Conservation (phyloP, 768 basidiomycete genomes). For the Suillus bovinus region DNA sequence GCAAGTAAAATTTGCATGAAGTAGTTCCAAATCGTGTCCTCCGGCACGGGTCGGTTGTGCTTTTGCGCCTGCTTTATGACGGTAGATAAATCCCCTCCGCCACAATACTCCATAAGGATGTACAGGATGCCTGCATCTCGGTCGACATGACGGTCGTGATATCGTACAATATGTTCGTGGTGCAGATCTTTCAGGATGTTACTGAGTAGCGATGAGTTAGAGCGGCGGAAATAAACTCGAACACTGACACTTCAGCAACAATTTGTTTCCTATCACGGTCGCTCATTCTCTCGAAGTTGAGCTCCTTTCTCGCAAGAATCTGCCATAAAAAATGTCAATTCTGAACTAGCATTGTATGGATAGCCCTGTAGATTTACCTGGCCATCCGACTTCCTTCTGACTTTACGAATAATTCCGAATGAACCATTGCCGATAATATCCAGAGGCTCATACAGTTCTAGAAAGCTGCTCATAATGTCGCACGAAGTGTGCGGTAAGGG, state of each 20-base stretch:
- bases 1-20: slow-evolving; percentile 93
- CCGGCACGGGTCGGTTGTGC: slow-evolving; percentile 72
- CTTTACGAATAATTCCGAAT: slow-evolving; percentile 97
- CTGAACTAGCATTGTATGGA: not conserved
- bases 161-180: slow-evolving; percentile 95
- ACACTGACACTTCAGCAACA: slow-evolving; percentile 91
- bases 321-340: slow-evolving; percentile 27
- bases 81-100: slow-evolving; percentile 89
- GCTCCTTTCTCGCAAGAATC: slow-evolving; percentile 90
- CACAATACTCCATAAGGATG: slow-evolving; percentile 99
- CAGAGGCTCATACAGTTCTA: slow-evolving; percentile 83
- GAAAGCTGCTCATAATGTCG: slow-evolving; percentile 37
- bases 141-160: slow-evolving; percentile 91
- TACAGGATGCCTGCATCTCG: slow-evolving; percentile 88
- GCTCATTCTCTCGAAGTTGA: slow-evolving; percentile 97
- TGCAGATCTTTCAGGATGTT: slow-evolving; percentile 96
- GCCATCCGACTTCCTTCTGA: slow-evolving; percentile 81
- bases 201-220: slow-evolving; percentile 39
- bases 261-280: slow-evolving; percentile 97
- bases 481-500: slow-evolving; percentile 9
- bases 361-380: slow-evolving; percentile 49
- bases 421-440: slow-evolving; percentile 96
- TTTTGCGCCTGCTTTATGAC: slow-evolving; percentile 81
- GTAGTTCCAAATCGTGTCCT: slow-evolving; percentile 95
- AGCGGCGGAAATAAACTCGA: not conserved